Evolutionary conservation across 2,329 filamentous ascomycete genomes (phyloP), one percentile per base, ranked within the genome.

Genomic region (Rugonectria rugulosa): DNA sequence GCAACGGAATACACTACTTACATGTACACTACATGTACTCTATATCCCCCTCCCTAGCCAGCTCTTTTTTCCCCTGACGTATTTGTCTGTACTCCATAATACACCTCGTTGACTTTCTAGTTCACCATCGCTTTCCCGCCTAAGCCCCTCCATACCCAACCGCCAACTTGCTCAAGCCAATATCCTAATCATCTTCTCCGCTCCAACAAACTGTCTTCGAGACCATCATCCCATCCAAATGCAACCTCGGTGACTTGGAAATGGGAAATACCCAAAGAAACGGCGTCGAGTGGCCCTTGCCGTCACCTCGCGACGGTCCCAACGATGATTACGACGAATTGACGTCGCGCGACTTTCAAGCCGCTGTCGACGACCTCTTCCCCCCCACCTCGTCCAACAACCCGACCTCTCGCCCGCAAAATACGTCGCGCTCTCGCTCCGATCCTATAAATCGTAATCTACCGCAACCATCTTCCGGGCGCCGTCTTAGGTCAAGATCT

Each of bases 231-330:
- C 46, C 50, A 48, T 60, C 56, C 61, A 65, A 56, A 71, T 72
- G 69, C 61, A 60, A 61, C 62, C 57, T 50, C 59, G 44, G 52
- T 49, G 34, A 46, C 48, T 38, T 58, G 61, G 57, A 63, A 15
- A 73, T 73, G 70, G 62, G 65, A 57, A 61, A 62, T 26, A 61
- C 68, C 62, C 66, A 57, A 42, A 62, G 63, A 48, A 60, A 60
- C 43, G 60, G 68, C 48, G 57, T 60, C 52, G 59, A 57, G 37
- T 51, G 59, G 45, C 58, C 60, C 41, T 52, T 53, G 49, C 56
- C 60, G 31, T 50, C 56, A 15, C 38, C 47, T 26, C 55, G 52
- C 53, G 53, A 55, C 37, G 38, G 47, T 29, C 21, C 46, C 41
- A 34, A 58, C 52, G 48, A 50, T 20, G 32, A 36, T 15, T 15